phyloP scores from a whole-genome alignment of 208 protist genomes.

The Leishmania martiniquensis region DNA sequence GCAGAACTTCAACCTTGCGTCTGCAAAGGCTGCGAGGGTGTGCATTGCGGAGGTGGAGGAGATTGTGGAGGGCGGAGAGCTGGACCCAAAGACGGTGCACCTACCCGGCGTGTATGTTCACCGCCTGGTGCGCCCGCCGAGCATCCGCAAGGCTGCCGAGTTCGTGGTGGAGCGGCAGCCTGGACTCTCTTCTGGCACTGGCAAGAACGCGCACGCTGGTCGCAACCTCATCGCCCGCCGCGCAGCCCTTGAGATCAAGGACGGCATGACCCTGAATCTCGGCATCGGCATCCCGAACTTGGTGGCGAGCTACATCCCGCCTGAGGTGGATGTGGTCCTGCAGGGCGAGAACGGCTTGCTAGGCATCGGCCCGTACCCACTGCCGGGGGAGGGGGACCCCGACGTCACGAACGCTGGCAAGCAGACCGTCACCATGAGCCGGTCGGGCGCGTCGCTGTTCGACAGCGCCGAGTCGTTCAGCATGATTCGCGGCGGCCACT shows the following conservation, averaged over 20 bases:
- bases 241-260: slow-evolving; percentile 91
- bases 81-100: slow-evolving; percentile 89
- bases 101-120: slow-evolving; percentile 93
- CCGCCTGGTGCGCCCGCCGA: slow-evolving; percentile 55
- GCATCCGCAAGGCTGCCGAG: slow-evolving; percentile 13
- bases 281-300: slow-evolving; percentile 96
- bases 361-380: slow-evolving; percentile 89
- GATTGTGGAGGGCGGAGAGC: slow-evolving; percentile 85
- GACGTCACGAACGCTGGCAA: slow-evolving; percentile 96
- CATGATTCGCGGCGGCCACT: slow-evolving; percentile 95
- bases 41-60: slow-evolving; percentile 95
- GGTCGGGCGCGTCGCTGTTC: slow-evolving; percentile 72
- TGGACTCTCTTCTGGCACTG: neutral
- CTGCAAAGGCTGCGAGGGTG: slow-evolving; percentile 83
- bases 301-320: slow-evolving; percentile 79
- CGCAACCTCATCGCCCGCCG: slow-evolving; percentile 75
- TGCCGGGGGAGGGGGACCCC: slow-evolving; percentile 69
- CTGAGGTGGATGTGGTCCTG: slow-evolving; percentile 76
- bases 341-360: slow-evolving; percentile 91
- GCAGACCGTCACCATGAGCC: slow-evolving; percentile 89
- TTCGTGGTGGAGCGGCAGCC: slow-evolving; percentile 15
- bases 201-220: slow-evolving; percentile 13
- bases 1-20: slow-evolving; percentile 93
- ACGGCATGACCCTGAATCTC: slow-evolving; percentile 95
- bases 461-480: slow-evolving; percentile 84